Base-by-base conservation (phyloP, 352 stramenopile species). In the Phytophthora boehmeriae region DNA sequence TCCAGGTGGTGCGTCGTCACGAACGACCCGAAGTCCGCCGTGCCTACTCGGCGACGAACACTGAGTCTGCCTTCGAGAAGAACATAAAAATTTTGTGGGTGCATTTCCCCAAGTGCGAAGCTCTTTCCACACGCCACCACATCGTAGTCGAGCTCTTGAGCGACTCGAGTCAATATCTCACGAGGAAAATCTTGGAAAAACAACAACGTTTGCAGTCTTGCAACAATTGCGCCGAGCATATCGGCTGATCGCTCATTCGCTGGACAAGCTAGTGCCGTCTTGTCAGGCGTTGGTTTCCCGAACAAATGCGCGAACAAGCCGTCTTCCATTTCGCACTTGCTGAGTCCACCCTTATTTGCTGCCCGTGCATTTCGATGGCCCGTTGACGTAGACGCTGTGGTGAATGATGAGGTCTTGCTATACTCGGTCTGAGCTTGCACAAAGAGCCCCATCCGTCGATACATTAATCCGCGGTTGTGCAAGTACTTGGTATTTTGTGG, bases 1-100 rank as follows among this genome's bases (percentile, higher is more conserved):
- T 75, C 78, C 14, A 92, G 52, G 55, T 92, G 83, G 55, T 90
- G 78, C 1, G 83, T 92, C 32, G 83, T 92, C 47, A 91, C 74
- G 4, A 67, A 68, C 20, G 76, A 86, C 5, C 63, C 65, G 41
- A 91, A 85, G 46, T 89, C 82, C 0, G 59, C 62, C 8, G 60
- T 62, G 8, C 82, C 76, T 5, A 90, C 62, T 44, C 84, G 80
- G 41, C 80, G 63, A 22, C 80, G 72, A 25, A 89, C 75, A 41
- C 80, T 90, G 2, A 92, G 54, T 30, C 71, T 75, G 1, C 83
- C 83, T 48, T 67, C 67, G 1, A 92, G 59, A 11, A 92, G 51
- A 35, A 92, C 70, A 49, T 84, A 92, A 34, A 92, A 92, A 50
- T 79, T 89, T 27, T 83, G 69, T 2, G 78, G 69, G n/a, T 90